A percentile compares a stretch with the other conserved stretches of the same genome.
Conservation (phyloP, 192 early-diverging fungal species). For the Chytriomyces confervae region DNA sequence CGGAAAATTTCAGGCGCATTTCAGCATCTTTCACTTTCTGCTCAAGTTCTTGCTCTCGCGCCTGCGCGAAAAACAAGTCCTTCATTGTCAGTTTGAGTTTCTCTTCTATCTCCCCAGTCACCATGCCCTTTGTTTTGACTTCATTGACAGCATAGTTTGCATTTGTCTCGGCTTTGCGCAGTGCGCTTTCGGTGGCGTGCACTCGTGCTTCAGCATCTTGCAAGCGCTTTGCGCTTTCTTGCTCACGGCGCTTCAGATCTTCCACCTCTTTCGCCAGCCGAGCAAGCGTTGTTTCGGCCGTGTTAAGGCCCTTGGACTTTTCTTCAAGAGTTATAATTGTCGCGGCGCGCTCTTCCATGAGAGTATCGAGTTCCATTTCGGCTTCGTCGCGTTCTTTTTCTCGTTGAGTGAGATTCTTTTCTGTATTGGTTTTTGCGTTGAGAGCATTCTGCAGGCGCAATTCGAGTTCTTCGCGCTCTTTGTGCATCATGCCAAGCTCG, state of each 20-base stretch:
- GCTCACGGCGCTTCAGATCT: neutral
- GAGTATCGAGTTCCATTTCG: constrained; percentile 19
- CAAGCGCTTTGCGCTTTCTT: neutral
- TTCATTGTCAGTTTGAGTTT: constrained; percentile 21
- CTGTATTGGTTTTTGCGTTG: neutral
- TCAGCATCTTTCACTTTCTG: constrained; percentile 22
- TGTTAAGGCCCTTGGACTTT: neutral
- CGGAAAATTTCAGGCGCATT: constrained; percentile 23
- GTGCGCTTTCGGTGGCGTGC: constrained; percentile 17
- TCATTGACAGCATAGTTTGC: constrained; percentile 21
- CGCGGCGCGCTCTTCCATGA: constrained; percentile 20
- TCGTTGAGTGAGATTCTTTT: constrained; percentile 9
- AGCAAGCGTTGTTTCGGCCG: constrained; percentile 11
- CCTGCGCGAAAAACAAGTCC: constrained; percentile 31
- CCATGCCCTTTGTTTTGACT: constrained; percentile 7
- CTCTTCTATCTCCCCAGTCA: constrained; percentile 28
- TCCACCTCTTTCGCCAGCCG: constrained; percentile 25
- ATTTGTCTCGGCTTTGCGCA: constrained; percentile 29
- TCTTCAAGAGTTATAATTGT: neutral
- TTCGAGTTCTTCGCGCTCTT: constrained; percentile 15
- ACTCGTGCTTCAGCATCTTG: constrained; percentile 22
- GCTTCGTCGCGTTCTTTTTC: constrained; percentile 37
- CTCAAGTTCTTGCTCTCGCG: constrained; percentile 25
- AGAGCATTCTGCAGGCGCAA: neutral
- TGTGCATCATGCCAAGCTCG: neutral